Evolutionary conservation across 2,329 filamentous ascomycete species (phyloP).

Genomic region (Chalaropsis ovoidea): DNA sequence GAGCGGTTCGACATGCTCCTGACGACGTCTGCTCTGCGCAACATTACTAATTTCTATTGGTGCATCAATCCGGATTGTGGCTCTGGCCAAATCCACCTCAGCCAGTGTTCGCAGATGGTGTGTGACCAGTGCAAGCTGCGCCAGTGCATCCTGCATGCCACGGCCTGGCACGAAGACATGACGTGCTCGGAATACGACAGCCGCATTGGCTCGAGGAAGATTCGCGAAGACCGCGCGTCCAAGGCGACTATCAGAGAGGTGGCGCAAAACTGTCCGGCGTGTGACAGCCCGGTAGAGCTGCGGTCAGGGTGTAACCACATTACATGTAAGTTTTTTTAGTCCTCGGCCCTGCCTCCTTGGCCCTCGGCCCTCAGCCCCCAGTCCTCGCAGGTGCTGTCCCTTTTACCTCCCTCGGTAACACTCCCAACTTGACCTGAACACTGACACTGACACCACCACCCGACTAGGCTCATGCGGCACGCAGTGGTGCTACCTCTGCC

Average conservation of each 20-base stretch:
- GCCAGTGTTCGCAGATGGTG: conserved; percentile 31
- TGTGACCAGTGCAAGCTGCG: conserved; percentile 32
- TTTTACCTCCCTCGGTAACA: too few species aligned
- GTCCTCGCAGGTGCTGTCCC: too few species aligned
- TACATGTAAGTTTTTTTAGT: conserved; percentile 30
- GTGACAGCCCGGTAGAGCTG: conserved; percentile 33
- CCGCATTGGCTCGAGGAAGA: conserved; percentile 28
- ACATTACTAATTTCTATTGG: conserved; percentile 33
- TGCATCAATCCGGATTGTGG: conserved; percentile 33
- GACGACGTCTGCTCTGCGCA: conserved; percentile 30
- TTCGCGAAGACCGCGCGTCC: conserved; percentile 32
- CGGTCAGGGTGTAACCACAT: conserved; percentile 36
- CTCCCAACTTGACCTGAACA: too few species aligned
- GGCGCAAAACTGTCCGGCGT: conserved; percentile 33
- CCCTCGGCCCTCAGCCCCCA: too few species aligned
- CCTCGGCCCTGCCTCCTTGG: too few species aligned
- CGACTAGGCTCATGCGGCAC: conserved; percentile 32
- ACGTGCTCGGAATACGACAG: conserved; percentile 34
- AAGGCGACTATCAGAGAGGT: conserved; percentile 32
- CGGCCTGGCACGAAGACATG: conserved; percentile 34
- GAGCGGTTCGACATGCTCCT: conserved; percentile 33
- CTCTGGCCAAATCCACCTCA: conserved; percentile 34
- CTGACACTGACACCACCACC: neutral
- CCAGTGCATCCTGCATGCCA: conserved; percentile 33
- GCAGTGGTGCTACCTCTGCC: conserved; percentile 37